Base-by-base conservation (phyloP, 208 protist genomes). In the Balamuthia mandrillaris region DNA sequence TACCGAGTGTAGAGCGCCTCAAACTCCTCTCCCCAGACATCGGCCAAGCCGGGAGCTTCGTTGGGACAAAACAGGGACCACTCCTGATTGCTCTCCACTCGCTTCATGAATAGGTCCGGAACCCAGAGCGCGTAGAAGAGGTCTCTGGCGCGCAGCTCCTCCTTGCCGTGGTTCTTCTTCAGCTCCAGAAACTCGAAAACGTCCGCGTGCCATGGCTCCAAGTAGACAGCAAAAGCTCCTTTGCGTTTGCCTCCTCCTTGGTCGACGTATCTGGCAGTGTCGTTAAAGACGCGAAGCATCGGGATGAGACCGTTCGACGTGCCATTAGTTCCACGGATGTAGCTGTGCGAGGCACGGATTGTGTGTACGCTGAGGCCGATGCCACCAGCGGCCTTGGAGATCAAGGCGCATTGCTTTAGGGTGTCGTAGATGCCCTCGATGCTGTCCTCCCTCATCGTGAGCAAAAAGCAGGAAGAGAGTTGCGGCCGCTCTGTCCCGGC, bases 381-480 rank as follows among this genome's bases (percentile, higher is more conserved):
- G 74, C 98, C 98, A 75, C 98, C 98, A 49, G 98, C 97, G 51
- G 91, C 94, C 88, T 98, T 98, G 85, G 95, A 98, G 89, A 99
- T 99, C 84, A 98, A 78, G 21, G 97, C 97, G 83, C 97, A 99
- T 68, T 95, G 95, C 92, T 98, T 99, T 6, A 99, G 94, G 0
- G 98, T 99, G 68, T 99, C 98, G 90, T 99, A 99, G 88, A 99
- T 99, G 52, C 98, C 98, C 44, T 98, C 96, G 84, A 99, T 99
- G 54, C 94, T 97, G 93, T 99, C 98, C 2, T 99, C 97, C 84
- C 98, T 97, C 95, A 99, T 98, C n/a, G 96, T 94, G 33, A 99
- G 89, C 12, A 99, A 91, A 90, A 99, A 99, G 92, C 98, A 99
- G 27, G 93, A 97, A 63, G 96, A 98, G 92, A 98, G 96, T 90